phyloP scores from a whole-genome alignment of 352 stramenopile species.

The Phytophthora gonapodyides region DNA sequence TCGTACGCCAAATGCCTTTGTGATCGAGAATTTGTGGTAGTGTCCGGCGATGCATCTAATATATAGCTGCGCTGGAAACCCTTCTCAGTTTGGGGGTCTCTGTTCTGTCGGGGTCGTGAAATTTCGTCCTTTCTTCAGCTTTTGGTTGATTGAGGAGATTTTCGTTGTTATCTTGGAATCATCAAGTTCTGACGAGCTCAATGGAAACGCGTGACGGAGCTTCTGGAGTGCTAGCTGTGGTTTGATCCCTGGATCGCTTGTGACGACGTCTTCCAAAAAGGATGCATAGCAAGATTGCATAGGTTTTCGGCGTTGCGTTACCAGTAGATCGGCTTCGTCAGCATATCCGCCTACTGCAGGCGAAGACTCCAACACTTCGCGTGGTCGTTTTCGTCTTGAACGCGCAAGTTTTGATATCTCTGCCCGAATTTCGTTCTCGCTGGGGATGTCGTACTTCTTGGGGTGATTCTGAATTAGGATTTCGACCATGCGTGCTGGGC shows the following conservation, averaged over 20 bases:
- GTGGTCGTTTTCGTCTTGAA: constrained; percentile 4
- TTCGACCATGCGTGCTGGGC: constrained; percentile 15
- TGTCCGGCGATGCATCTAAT: no score
- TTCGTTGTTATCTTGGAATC: constrained; percentile 3
- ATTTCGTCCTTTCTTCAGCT: background rate
- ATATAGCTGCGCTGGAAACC: no score
- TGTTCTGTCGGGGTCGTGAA: background rate
- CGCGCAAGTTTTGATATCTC: constrained; percentile 17
- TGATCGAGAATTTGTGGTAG: no score
- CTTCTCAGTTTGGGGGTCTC: no score
- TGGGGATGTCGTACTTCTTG: constrained; percentile 10
- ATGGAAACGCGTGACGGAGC: background rate
- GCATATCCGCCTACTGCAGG: background rate
- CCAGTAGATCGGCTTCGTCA: background rate
- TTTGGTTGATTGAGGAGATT: constrained; percentile 1
- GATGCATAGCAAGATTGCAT: constrained; percentile 10
- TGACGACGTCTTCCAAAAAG: constrained; percentile 11
- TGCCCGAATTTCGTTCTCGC: constrained; percentile 17
- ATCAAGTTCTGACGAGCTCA: background rate
- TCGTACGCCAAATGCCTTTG: no score
- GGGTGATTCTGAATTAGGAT: constrained; percentile 4
- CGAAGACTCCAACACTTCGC: background rate
- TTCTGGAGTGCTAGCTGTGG: constrained; percentile 3
- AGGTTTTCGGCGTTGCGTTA: background rate
- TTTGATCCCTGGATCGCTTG: background rate